Percentiles rank a stretch among this genome's conserved stretches.
Conservation (phyloP, 192 early-diverging fungal species). For the Entomortierella chlamydospora region DNA sequence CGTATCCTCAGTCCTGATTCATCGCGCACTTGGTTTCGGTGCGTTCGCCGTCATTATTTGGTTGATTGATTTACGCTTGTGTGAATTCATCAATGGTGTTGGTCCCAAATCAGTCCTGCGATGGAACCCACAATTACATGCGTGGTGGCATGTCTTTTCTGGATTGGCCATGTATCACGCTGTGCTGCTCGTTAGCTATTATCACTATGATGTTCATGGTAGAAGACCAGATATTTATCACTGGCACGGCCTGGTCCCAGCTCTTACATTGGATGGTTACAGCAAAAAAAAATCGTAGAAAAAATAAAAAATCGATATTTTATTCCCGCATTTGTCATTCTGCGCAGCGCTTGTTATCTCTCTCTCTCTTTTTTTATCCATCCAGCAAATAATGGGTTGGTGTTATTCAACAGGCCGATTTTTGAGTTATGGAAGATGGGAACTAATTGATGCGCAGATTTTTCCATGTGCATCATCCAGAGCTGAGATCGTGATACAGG, state of each 20-base stretch:
- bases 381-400: too few relatives aligned
- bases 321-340: background rate
- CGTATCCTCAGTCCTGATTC: slow-evolving; percentile 14
- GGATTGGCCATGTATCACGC: slow-evolving; percentile 22
- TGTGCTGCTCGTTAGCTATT: slow-evolving; percentile 17
- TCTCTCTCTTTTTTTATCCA: background rate
- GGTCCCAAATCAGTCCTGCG: slow-evolving; percentile 1
- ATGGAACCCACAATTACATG: slow-evolving; percentile 67
- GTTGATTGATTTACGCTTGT: slow-evolving; percentile 37
- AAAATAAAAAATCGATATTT: background rate
- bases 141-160: slow-evolving; percentile 70
- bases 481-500: too few relatives aligned
- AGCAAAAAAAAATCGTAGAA: background rate
- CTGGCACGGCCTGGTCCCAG: slow-evolving; percentile 5
- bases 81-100: slow-evolving; percentile 34
- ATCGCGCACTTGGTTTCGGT: slow-evolving; percentile 14
- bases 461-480: too few relatives aligned
- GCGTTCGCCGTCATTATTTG: slow-evolving; percentile 27
- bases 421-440: too few relatives aligned
- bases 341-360: slow-evolving; percentile 4
- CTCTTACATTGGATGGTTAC: background rate
- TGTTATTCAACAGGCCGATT: too few relatives aligned
- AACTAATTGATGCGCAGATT: too few relatives aligned
- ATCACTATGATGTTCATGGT: slow-evolving; percentile 22
- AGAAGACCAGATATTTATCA: background rate